Evolutionary conservation across 2,329 filamentous ascomycete species (phyloP).

Genomic region (Fusarium multiceps): DNA sequence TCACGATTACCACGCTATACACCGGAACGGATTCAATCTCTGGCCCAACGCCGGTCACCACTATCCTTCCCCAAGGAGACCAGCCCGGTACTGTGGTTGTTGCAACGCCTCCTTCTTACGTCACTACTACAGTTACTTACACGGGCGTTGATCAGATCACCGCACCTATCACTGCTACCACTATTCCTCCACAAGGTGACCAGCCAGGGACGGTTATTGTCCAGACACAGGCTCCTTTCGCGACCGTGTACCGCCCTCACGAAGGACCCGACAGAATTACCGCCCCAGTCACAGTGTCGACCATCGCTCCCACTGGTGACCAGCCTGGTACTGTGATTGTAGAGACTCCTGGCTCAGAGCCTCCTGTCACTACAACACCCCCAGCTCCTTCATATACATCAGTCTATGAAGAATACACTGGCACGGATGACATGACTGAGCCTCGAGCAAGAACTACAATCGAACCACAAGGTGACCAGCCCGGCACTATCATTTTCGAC

Average conservation of each 20-base stretch:
- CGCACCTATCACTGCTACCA: constrained; percentile 18
- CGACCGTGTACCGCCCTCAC: constrained; percentile 25
- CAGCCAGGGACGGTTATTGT: constrained; percentile 29
- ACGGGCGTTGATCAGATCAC: constrained; percentile 25
- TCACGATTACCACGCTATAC: constrained; percentile 10
- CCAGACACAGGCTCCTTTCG: constrained; percentile 27
- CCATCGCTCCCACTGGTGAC: constrained; percentile 16
- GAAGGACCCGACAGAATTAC: constrained; percentile 21
- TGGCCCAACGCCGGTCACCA: constrained; percentile 15
- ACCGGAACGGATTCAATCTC: constrained; percentile 15
- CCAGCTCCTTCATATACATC: constrained; percentile 22
- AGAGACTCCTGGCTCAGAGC: constrained; percentile 24
- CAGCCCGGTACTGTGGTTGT: constrained; percentile 28
- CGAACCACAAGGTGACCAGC: constrained; percentile 22
- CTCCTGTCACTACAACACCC: constrained; percentile 21
- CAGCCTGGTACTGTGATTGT: constrained; percentile 31
- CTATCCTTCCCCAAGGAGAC: neutral
- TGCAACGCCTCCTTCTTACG: constrained; percentile 25
- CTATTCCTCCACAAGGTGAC: constrained; percentile 5
- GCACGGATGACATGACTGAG: constrained; percentile 22
- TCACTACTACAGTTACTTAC: constrained; percentile 23
- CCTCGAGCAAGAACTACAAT: constrained; percentile 18
- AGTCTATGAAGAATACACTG: constrained; percentile 22
- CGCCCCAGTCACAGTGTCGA: constrained; percentile 20
- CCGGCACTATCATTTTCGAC: constrained; percentile 31